phyloP scores from a whole-genome alignment of 2,329 filamentous ascomycete genomes.

The Nemania sp. region DNA sequence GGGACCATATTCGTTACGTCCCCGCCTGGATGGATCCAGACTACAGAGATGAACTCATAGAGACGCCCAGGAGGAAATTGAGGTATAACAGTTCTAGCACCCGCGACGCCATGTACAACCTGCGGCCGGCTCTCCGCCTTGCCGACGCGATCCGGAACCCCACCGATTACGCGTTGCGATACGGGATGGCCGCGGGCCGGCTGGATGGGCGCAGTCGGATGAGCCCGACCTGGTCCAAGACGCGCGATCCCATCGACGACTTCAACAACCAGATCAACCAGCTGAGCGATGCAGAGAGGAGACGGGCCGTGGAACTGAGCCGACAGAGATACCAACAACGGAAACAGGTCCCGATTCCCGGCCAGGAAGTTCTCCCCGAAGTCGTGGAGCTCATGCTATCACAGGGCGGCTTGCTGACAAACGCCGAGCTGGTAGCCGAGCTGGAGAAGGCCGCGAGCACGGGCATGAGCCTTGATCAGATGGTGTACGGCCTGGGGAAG shows the following conservation, averaged over 20 bases:
- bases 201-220: conserved; percentile 36
- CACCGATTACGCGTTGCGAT: conserved; percentile 35
- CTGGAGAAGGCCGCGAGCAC: background rate
- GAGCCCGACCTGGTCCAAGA: conserved; percentile 33
- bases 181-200: conserved; percentile 35
- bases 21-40: conserved; percentile 36
- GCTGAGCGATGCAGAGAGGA: conserved; percentile 20
- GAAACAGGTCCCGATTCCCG: background rate
- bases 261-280: conserved; percentile 27
- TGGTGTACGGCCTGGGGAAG: conserved; percentile 14
- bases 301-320: conserved; percentile 4
- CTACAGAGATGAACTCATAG: conserved; percentile 11
- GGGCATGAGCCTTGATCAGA: conserved; percentile 26
- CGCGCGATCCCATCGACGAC: conserved; percentile 31
- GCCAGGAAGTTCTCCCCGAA: conserved; percentile 23
- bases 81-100: background rate
- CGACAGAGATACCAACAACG: background rate
- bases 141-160: conserved; percentile 29
- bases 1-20: conserved; percentile 29
- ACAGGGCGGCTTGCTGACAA: conserved; percentile 10
- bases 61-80: background rate
- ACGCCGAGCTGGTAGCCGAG: conserved; percentile 13
- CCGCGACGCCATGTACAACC: conserved; percentile 8
- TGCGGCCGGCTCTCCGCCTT: conserved; percentile 34
- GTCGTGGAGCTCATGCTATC: conserved; percentile 27